Conservation (phyloP, 2,329 filamentous ascomycete species). For the Cercospora zeae-maydis region DNA sequence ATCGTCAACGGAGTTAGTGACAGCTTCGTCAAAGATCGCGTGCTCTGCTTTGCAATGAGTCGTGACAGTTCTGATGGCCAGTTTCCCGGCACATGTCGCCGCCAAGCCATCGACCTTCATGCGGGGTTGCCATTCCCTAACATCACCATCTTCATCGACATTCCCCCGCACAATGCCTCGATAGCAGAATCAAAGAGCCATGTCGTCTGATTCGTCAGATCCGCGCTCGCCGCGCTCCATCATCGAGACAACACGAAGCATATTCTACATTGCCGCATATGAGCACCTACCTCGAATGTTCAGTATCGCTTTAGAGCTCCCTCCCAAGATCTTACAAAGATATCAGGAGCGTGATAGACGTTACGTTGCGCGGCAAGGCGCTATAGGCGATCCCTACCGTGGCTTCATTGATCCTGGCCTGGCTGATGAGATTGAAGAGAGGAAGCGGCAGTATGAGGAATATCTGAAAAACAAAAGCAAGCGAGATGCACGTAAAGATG, state of each 20-base stretch:
- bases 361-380: conserved; percentile 22
- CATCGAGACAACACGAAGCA: conserved; percentile 13
- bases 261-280: conserved; percentile 15
- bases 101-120: background rate
- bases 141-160: background rate
- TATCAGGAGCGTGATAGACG: conserved; percentile 22
- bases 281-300: conserved; percentile 18
- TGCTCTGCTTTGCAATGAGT: background rate
- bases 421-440: conserved; percentile 22
- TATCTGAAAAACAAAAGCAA: conserved; percentile 1
- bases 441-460: conserved; percentile 13
- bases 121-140: background rate
- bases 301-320: conserved; percentile 15
- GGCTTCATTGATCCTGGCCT: conserved; percentile 24
- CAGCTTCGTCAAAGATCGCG: background rate
- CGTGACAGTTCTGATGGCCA: no score
- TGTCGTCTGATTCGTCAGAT: conserved; percentile 15
- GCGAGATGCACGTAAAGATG: background rate
- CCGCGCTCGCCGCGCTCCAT: conserved; percentile 19
- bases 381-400: conserved; percentile 21
- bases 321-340: conserved; percentile 16
- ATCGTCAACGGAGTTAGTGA: background rate
- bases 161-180: background rate
- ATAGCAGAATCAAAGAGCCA: background rate
- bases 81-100: no score